Evolutionary conservation across 805 yeast species (phyloP), one percentile per base, ranked within the genome.

Genomic region (Candida corydali): DNA sequence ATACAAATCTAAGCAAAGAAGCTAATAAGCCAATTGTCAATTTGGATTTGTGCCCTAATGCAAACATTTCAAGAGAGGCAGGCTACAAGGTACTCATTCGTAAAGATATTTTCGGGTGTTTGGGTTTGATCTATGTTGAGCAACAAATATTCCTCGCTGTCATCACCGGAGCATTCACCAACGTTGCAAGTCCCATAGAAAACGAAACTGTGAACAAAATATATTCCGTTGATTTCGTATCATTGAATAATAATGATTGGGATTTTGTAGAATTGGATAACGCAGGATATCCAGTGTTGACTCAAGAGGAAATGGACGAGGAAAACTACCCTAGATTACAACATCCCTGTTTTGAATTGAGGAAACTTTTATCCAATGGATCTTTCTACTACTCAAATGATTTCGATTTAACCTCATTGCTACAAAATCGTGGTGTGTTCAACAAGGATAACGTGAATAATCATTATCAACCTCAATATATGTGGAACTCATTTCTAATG

Each of bases 401-500:
- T 61, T 93, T 88, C 58, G 98, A 93, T 59, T 63, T 93, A 48
- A 93, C 98, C 0, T 82, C 87, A n/a, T 69, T 82, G 5, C 63
- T 93, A 43, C 98, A 91, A 59, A 69, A 76, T 32, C 66, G 95
- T 53, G 94, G 91, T 2, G 61, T 80, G 8, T 26, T 17, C 7
- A 36, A 46, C 2, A 37, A 37, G 8, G 37, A 36, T 26, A 36
- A 40, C 22, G 30, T 41, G 11, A 40, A 44, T n/a, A 54, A 54
- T 19, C 68, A 84, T 31, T 82, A 76, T 47, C 91, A 83, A 54
- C 79, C 78, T 34, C 89, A 88, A 47, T 93, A 85, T 55, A 91
- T 93, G 98, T 93, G 99, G 98, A 93, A 93, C 57, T 75, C 84
- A 6, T 91, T 85, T 56, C 77, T 93, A 80, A 82, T 89, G 81